A percentile compares a stretch with the other conserved stretches of the same genome.
phyloP scores from a whole-genome alignment of 129 eudicot species.

The Lonicera japonica region DNA sequence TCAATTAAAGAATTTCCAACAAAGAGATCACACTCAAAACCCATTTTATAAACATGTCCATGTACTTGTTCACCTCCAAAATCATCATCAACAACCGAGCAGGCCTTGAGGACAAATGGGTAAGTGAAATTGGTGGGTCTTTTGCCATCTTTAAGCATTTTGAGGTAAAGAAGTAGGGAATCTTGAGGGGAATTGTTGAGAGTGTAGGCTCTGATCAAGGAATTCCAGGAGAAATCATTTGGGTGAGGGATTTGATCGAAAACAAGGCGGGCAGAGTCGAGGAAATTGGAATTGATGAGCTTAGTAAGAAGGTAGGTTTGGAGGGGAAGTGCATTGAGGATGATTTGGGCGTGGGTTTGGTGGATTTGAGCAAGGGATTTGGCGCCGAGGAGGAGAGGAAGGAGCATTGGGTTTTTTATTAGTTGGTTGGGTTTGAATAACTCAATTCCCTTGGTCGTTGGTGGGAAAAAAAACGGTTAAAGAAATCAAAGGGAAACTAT shows the following conservation, averaged over 20 bases:
- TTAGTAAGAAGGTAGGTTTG: neutral
- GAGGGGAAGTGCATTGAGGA: neutral
- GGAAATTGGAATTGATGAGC: neutral
- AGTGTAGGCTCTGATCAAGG: neutral
- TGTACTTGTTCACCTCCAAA: neutral
- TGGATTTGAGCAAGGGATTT: neutral
- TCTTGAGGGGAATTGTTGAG: neutral
- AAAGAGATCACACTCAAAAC: neutral
- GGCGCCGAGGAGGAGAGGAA: no score
- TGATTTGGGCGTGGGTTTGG: neutral
- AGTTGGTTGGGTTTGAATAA: no score
- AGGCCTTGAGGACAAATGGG: neutral
- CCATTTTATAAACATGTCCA: neutral
- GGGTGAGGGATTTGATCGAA: neutral
- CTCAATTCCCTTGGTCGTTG: no score
- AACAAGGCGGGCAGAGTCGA: neutral
- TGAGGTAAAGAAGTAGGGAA: neutral
- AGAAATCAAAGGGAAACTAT: no score
- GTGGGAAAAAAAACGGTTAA: no score
- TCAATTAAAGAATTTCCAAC: neutral
- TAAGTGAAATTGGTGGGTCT: neutral
- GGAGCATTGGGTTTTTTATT: no score
- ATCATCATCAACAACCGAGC: neutral
- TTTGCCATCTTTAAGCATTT: neutral
- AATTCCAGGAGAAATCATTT: neutral